These are phyloP conservation scores for Deakozyma indianensis DNA, from an alignment of 805 yeast genomes.

Conservation along the genomic window DNA sequence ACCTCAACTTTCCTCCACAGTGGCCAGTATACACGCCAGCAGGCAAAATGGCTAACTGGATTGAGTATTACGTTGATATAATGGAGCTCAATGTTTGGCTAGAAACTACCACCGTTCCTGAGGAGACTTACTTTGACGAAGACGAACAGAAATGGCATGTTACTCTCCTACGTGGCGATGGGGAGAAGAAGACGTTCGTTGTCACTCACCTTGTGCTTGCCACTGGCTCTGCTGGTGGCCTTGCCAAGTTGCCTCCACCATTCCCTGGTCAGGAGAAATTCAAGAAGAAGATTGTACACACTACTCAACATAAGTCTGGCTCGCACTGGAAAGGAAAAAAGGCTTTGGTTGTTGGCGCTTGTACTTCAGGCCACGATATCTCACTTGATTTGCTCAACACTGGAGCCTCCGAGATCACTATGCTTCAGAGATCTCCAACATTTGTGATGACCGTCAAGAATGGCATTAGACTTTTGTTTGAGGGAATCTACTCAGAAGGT, in stretches of 20 bases:
- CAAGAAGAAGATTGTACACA: constrained; percentile 28
- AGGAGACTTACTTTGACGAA: constrained; percentile 21
- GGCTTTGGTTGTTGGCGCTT: constrained; percentile 31
- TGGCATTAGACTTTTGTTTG: constrained; percentile 19
- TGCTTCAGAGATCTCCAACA: constrained; percentile 33
- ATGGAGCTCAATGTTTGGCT: constrained; percentile 29
- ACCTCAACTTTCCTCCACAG: constrained; percentile 26
- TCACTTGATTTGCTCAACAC: constrained; percentile 32
- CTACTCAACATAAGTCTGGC: constrained; percentile 30
- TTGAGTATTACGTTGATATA: constrained; percentile 27
- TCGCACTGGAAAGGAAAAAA: constrained; percentile 27
- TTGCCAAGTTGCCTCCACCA: constrained; percentile 27
- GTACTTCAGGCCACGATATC: constrained; percentile 34
- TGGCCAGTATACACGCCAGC: constrained; percentile 32
- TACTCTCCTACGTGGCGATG: constrained; percentile 15
- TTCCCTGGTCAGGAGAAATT: constrained; percentile 26
- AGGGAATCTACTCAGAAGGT: constrained; percentile 22
- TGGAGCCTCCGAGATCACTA: constrained; percentile 26
- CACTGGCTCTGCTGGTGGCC: constrained; percentile 32
- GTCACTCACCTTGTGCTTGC: constrained; percentile 27
- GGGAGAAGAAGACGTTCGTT: constrained; percentile 6
- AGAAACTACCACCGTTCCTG: constrained; percentile 17
- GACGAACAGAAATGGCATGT: constrained; percentile 22
- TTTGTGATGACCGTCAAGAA: constrained; percentile 26
- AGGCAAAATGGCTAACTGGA: constrained; percentile 31